Base-by-base conservation (phyloP, 2,329 filamentous ascomycete genomes). In the Colletotrichum destructivum region DNA sequence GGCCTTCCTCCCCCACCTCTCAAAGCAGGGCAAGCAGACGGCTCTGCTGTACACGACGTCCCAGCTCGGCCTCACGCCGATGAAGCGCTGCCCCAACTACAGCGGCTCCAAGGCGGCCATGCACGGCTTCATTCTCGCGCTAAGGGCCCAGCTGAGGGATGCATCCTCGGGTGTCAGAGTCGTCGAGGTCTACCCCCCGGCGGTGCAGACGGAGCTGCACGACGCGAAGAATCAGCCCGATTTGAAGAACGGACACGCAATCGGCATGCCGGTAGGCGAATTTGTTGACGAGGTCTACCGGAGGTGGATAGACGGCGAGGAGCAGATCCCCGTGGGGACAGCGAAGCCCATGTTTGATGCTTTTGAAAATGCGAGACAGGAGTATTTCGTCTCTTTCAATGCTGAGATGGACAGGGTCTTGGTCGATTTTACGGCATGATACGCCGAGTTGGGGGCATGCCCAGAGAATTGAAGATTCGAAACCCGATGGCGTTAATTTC, bases 241-340 rank as follows among this genome's bases (percentile, higher is more conserved):
- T 18, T 63, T 69, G 60, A 63, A 69, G 35, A 69, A 63, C n/a
- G 51, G 52, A 11, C 59, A 63, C 35, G 31, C 44, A 31, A 69
- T 83, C 44, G 82, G 82, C 0, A 82, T 83, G 73, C 78, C 81
- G 1, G 75, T 84, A 42, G 77, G 18, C 0, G 76, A 82, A 31
- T 89, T 85, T 72, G 80, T 79, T 1, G 80, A 87, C 0, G 82
- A 84, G 73, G 83, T 84, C 7, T 88, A 84, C 79, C 74, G 77
- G 6, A 84, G 80, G 2, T 74, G 89, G 55, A 70, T 75, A 3
- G 73, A 74, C 2, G 84, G 84, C 5, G 80, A 84, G n/a, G 82
- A 85, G 54, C 80, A 86, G 1, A 52, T 49, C 16, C 49, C 65
- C 2, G 65, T 56, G 6, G 65, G 51, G 31, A 63, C 65, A 2